Percentiles rank a stretch among this genome's conserved stretches.
Conservation (phyloP, 164 flowering plant genomes). For the Dillenia turbinata region DNA sequence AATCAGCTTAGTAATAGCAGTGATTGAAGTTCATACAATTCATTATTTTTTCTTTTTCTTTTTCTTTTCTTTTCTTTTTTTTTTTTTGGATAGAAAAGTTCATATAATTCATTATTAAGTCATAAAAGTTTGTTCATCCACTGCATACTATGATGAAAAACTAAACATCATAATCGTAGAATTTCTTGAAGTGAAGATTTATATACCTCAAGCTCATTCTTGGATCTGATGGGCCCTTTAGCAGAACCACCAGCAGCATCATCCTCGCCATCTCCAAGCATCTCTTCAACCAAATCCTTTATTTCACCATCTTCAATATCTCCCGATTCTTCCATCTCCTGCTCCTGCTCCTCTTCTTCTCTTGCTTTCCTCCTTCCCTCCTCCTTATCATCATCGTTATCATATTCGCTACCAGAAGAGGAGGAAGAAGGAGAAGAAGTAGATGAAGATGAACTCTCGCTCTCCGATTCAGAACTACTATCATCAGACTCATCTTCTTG, state of each 20-base stretch:
- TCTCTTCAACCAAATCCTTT: conserved; percentile 11
- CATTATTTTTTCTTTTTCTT: too few species aligned
- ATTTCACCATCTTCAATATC: conserved; percentile 24
- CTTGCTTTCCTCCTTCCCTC: conserved; percentile 5
- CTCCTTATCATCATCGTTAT: conserved; percentile 13
- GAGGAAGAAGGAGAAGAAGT: conserved; percentile 24
- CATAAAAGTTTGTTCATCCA: too few species aligned
- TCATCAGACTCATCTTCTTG: conserved; percentile 15
- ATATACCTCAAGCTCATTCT: conserved; percentile 72
- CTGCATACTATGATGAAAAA: too few species aligned
- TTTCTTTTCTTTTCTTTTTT: too few species aligned
- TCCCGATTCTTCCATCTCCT: conserved; percentile 22
- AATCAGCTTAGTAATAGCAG: too few species aligned
- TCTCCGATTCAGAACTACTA: conserved; percentile 18
- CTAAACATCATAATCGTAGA: too few species aligned
- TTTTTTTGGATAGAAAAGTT: too few species aligned
- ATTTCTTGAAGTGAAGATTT: too few species aligned
- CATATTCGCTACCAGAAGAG: conserved; percentile 30
- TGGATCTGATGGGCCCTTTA: conserved; percentile 61
- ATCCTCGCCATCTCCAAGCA: conserved; percentile 27
- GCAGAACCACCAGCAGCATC: conserved; percentile 13
- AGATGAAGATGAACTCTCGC: conserved; percentile 19
- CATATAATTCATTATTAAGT: too few species aligned
- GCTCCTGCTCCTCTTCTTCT: conserved; percentile 57
- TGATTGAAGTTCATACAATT: too few species aligned